Conservation (phyloP, 345 rosid genomes). For the Melastoma malabathricum region DNA sequence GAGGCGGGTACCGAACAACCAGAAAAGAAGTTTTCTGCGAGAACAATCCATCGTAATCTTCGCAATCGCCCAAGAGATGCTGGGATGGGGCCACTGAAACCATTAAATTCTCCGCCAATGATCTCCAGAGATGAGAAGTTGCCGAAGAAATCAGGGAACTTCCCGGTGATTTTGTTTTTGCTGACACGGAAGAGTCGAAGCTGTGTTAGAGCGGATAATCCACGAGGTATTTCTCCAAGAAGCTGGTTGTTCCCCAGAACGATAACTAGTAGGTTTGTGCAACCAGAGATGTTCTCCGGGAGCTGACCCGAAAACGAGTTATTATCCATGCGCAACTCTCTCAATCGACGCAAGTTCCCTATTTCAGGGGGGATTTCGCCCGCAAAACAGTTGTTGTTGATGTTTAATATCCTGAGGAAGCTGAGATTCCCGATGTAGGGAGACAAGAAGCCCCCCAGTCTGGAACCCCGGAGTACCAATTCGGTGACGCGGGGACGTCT, state of each 20-base stretch:
- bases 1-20: neutral
- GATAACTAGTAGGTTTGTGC: neutral
- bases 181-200: too few species aligned
- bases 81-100: too few species aligned
- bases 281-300: neutral
- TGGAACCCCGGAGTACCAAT: neutral
- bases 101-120: too few species aligned
- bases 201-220: too few species aligned
- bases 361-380: too few species aligned
- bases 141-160: too few species aligned
- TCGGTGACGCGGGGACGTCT: neutral
- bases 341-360: too few species aligned
- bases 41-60: too few species aligned
- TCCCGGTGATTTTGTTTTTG: too few species aligned
- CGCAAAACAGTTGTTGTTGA: neutral
- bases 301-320: neutral
- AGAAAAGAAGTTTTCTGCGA: neutral
- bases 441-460: neutral
- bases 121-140: too few species aligned
- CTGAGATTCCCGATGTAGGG: conserved; percentile 2
- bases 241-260: neutral
- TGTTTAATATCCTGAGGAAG: neutral
- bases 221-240: neutral
- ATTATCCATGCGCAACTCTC: too few species aligned
- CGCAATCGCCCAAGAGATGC: too few species aligned